Evolutionary conservation across 306 rosid species (phyloP), one percentile per base, ranked within the genome.

Genomic region (Trifolium fragiferum): DNA sequence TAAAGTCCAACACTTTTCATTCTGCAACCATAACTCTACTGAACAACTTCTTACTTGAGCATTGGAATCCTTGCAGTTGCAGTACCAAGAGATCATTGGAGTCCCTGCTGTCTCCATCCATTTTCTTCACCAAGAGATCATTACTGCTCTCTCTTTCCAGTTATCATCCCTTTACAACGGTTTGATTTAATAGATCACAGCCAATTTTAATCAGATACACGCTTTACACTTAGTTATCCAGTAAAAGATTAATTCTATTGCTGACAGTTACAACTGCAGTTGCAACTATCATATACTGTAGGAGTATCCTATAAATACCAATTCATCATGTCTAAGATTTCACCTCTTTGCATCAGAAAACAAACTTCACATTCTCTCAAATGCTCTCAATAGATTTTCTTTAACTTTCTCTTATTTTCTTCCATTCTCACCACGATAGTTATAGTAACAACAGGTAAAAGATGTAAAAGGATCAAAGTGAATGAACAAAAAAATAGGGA

Each of bases 381-480:
- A n/a, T 61, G 33, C 68, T 35, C 68, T 62, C 68, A 18, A 16
- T 51, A 16, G 11, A 43, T 16, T 65, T 65, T 63, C 70, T 19
- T 40, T 20, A 32, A 65, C 49, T 64, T 38, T 65, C 33, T 40
- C 50, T 38, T 65, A 65, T 65, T 65, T 40, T 40, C 49, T 65
- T 65, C 51, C 33, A 65, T 40, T 65, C 18, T 40, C 33, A 65
- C 38, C 37, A 6, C 10, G 5, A 25, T 2, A 58, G 37, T 23
- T 0, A n/a, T n/a, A n/a, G n/a, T n/a, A 25, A 25, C 38, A 58
- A 51, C 23, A 8, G 57, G 4, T 16, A 16, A 50, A 25, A 25
- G 16, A 23, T 33, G 38, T 58, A 58, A 58, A 13, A 13, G 64
- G 64, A 58, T 58, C 64, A 25, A 58, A 58, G 18, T 58, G 16